Evolutionary conservation across 495 filamentous ascomycete species (phyloP), one percentile per base, ranked within the genome.

Genomic region (Neurospora sp.): DNA sequence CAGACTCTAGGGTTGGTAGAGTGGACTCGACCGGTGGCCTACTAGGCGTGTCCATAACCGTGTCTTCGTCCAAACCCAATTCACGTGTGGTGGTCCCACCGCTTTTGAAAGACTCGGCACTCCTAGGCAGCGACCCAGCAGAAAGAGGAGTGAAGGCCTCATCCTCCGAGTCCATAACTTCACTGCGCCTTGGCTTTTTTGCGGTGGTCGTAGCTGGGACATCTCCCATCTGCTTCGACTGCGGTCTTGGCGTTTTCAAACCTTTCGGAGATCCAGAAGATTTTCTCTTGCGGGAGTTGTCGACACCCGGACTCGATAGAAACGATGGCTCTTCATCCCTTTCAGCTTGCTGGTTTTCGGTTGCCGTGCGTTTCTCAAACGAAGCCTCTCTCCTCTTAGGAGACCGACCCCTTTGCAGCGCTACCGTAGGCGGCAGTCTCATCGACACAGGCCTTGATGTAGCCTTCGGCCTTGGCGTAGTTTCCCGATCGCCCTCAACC

Each of bases 131-230:
- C 39, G 41, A 35, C 5, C 4, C 39, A 40, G 69, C 22, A 16
- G 75, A 71, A 37, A 77, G 77, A 10, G 83, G 78, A 22, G 79
- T 80, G 27, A 77, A 48, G 4, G 77, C 74, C 14, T 86, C 85
- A 37, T 88, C 86, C 70, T 87, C 86, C 2, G 86, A 88, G 73
- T 88, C 86, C 74, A 79, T 74, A 35, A 87, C 83, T 7, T 77
- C 76, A 16, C 78, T 74, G 10, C 69, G 70, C 46, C 70, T 72
- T 4, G 72, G 31, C 39, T 69, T 80, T 41, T 74, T 75, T 11
- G 71, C 4, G 35, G 27, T 76, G 71, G 2, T 71, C 74, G 72
- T 46, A 18, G 5, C 35, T 31, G 65, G 46, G n/a, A 18, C 5
- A 9, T 65, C 14, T 65, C 35, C 53, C 27, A 3, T 65, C 27